Percentiles rank a stretch among this genome's conserved stretches.
Evolutionary conservation across 2,329 filamentous ascomycete genomes (phyloP).

Genomic region (Aaosphaeria pasadenensis): DNA sequence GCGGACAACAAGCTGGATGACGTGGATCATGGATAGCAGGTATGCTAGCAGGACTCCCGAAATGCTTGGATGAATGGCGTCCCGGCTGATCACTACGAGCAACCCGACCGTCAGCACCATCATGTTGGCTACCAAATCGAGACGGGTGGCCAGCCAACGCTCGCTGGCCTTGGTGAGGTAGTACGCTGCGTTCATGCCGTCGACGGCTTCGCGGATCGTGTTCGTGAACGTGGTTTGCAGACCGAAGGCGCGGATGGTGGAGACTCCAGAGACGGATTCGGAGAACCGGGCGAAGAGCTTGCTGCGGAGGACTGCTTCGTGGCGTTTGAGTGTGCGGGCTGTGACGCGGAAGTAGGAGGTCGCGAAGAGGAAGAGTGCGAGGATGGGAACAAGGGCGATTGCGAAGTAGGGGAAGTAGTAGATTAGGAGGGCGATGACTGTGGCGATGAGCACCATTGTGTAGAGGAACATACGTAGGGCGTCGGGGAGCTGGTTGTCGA

Average conservation of each 20-base stretch:
- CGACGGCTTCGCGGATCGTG: constrained; percentile 96
- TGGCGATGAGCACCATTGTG: constrained; percentile 21
- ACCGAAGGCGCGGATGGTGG: constrained; percentile 90
- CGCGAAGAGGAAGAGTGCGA: constrained; percentile 81
- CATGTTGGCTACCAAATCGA: constrained; percentile 92
- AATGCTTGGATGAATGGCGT: constrained; percentile 67
- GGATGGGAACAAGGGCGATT: constrained; percentile 75
- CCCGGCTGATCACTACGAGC: constrained; percentile 65
- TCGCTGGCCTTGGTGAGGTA: constrained; percentile 93
- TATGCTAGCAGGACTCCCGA: constrained; percentile 97
- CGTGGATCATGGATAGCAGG: constrained; percentile 93
- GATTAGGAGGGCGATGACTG: constrained; percentile 84
- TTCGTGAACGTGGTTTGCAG: constrained; percentile 82
- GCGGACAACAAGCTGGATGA: constrained; percentile 97
- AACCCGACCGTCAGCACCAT: constrained; percentile 87
- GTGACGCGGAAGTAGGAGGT: constrained; percentile 96
- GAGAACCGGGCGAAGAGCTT: constrained; percentile 98
- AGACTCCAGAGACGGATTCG: constrained; percentile 89
- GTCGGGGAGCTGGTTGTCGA: neutral
- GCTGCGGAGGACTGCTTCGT: constrained; percentile 92
- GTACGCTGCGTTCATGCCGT: constrained; percentile 90
- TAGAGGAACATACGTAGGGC: neutral
- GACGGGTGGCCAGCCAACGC: constrained; percentile 87
- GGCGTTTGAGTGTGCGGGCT: constrained; percentile 89
- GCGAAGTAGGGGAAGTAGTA: constrained; percentile 77